Percentiles rank a stretch among this genome's conserved stretches.
phyloP scores from a whole-genome alignment of 176 grass and related monocot genomes.

The Echinochloa phyllopogon region DNA sequence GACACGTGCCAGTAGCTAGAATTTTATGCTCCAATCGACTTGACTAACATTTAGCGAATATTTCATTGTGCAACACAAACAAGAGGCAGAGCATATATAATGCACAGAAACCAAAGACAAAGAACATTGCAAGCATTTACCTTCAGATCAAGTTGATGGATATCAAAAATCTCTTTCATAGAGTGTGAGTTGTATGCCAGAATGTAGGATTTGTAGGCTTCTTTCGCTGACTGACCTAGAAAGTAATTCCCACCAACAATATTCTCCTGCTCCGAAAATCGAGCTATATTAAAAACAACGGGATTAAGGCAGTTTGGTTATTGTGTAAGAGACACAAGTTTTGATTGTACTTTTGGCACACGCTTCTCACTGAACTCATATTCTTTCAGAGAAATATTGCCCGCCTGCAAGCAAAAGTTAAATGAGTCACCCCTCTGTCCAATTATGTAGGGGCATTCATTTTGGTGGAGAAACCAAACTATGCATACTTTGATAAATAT shows the following conservation, averaged over 20 bases:
- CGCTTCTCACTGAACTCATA: constrained; percentile 66
- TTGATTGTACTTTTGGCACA: constrained; percentile 72
- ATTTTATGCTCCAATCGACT: not conserved
- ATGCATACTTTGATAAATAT: not conserved
- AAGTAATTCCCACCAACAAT: constrained; percentile 80
- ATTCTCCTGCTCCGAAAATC: constrained; percentile 65
- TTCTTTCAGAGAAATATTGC: constrained; percentile 83
- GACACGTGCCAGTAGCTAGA: not conserved
- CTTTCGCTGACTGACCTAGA: constrained; percentile 78
- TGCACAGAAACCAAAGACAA: not conserved
- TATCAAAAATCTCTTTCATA: constrained; percentile 86
- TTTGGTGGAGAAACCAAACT: not conserved
- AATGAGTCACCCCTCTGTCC: not conserved
- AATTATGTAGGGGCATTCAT: not conserved
- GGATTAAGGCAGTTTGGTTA: not conserved
- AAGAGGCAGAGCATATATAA: not conserved
- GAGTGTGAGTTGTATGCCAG: constrained; percentile 84
- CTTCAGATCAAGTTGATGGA: constrained; percentile 83
- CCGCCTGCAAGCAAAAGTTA: constrained; percentile 61
- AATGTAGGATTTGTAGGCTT: constrained; percentile 83
- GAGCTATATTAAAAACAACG: not conserved
- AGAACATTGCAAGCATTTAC: constrained; percentile 43
- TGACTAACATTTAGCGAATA: not conserved
- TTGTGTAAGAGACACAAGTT: constrained; percentile 48
- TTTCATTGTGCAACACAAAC: not conserved